Base-by-base conservation (phyloP, 495 filamentous ascomycete species). In the Cladorrhinum samala region DNA sequence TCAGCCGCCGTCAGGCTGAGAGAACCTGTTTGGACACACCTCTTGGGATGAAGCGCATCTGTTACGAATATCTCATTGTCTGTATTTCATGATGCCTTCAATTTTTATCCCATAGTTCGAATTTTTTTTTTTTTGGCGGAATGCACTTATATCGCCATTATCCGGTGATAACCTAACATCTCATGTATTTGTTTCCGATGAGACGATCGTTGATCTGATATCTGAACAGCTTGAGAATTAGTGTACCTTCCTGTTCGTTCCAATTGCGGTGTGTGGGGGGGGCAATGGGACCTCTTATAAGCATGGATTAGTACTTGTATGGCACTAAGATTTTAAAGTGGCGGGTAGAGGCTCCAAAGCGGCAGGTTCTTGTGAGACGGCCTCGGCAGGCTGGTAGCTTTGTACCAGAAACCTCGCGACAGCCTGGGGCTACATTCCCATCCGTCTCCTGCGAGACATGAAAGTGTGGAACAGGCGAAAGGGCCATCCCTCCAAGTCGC, bases 371-470 rank as follows among this genome's bases (percentile, higher is more conserved):
- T 33, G 27, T 20, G 20, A 14, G 39, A 14, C 21, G 9, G 45
- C 24, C n/a, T 27, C 21, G 38, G 36, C 39, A 43, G 21, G 21
- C 24, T 47, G 45, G 8, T 6, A 3, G 17, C 4, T 41, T 9
- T 11, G 47, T 55, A 55, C 30, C 38, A 27, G 19, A 2, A 7
- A 52, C 49, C 44, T 46, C 5, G 9, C 8, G n/a, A 39, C 20
- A 16, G 46, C 46, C 20, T 52, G 2, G 24, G 27, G 2, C 40
- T 41, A 30, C 33, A 13, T 41, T 9, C 4, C 36, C 49, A 42
- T 37, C 21, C 20, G 37, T 42, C 18, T 43, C 41, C 52, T 59
- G 56, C 56, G 49, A 59, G 56, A 59, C 56, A 59, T 54, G 56
- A 59, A 56, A 48, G 52, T 38, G 50, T 46, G 42, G 52, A 54